Evolutionary conservation across 2,329 filamentous ascomycete genomes (phyloP), one percentile per base, ranked within the genome.

Genomic region (Sphaerulina populicola): DNA sequence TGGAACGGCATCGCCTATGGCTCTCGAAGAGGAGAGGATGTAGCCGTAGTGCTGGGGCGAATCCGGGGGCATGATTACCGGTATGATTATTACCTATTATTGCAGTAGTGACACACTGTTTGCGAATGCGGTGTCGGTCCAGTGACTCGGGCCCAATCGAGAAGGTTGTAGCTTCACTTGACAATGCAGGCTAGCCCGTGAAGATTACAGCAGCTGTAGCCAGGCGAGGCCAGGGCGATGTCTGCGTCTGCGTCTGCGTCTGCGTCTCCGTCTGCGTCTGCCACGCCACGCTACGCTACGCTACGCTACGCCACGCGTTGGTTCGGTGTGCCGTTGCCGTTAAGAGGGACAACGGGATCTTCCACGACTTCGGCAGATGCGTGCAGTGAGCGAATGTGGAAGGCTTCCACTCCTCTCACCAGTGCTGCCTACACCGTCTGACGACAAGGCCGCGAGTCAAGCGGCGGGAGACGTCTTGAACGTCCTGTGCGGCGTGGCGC

Each of bases 41-140:
- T 40, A 42, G 54, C 44, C 35, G 50, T 53, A 35, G 4, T 35
- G 52, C 43, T 49, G 49, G 11, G 52, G 41, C 39, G 35, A 15
- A 40, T 51, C 31, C 44, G 54, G 53, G 54, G 52, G 38, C 55
- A 59, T 59, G 23, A 27, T 27, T 27, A n/a, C n/a, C n/a, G n/a
- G n/a, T n/a, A 27, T 27, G 23, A 6, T 27, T 6, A 27, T 27
- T 27, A 27, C 6, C 6, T 6, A 27, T 27, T 27, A 27, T 27
- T 23, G 51, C 48, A 40, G 36, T 39, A 48, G 49, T 54, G 47
- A 48, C 47, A 51, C 51, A 51, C 50, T 4, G 44, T 43, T 51
- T 55, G 56, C 42, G 49, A 35, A 50, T 52, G 50, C 47, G 38
- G 52, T 49, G 52, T 21, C 52, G 27, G 48, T 49, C 39, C 21